Evolutionary conservation across 768 basidiomycete genomes (phyloP).

Genomic region (Leucosporidium creatinivorum): DNA sequence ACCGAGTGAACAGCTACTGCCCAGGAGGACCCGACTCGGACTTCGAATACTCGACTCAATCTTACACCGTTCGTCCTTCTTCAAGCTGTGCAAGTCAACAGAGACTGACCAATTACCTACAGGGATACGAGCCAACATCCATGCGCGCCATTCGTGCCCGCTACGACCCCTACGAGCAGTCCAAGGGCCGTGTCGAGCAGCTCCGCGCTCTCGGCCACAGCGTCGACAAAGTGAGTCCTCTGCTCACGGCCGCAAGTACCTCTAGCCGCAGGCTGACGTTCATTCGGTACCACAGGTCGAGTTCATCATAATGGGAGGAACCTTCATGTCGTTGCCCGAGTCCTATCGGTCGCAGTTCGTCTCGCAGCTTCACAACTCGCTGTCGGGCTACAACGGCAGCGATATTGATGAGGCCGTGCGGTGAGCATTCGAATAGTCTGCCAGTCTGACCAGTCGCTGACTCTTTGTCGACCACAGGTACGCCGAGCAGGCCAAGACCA

Average conservation of each 20-base stretch:
- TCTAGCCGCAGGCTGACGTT: conserved; percentile 39
- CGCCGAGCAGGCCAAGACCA: conserved; percentile 94
- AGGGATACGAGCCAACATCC: conserved; percentile 92
- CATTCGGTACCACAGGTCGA: conserved; percentile 9
- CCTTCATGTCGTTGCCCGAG: conserved; percentile 99
- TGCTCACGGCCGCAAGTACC: background rate
- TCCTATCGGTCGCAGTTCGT: conserved; percentile 89
- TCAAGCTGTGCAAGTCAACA: background rate
- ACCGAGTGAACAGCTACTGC: conserved; percentile 60
- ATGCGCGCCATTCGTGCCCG: conserved; percentile 98
- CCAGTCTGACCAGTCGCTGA: background rate
- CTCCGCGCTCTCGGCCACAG: conserved; percentile 90
- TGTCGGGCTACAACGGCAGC: conserved; percentile 83
- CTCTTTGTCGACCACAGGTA: conserved; percentile 49
- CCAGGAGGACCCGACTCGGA: conserved; percentile 99
- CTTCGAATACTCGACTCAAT: conserved; percentile 98
- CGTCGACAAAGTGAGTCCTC: conserved; percentile 74
- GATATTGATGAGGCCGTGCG: conserved; percentile 94
- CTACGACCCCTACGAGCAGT: conserved; percentile 96
- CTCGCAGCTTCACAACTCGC: conserved; percentile 91
- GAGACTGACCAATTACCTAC: conserved; percentile 44
- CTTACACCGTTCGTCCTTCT: conserved; percentile 39
- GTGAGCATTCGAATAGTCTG: conserved; percentile 41
- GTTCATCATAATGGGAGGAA: conserved; percentile 62
- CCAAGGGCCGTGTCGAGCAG: conserved; percentile 88